Percentiles rank a stretch among this genome's conserved stretches.
phyloP scores from a whole-genome alignment of 768 basidiomycete genomes.

The Fomitopsis serialis region DNA sequence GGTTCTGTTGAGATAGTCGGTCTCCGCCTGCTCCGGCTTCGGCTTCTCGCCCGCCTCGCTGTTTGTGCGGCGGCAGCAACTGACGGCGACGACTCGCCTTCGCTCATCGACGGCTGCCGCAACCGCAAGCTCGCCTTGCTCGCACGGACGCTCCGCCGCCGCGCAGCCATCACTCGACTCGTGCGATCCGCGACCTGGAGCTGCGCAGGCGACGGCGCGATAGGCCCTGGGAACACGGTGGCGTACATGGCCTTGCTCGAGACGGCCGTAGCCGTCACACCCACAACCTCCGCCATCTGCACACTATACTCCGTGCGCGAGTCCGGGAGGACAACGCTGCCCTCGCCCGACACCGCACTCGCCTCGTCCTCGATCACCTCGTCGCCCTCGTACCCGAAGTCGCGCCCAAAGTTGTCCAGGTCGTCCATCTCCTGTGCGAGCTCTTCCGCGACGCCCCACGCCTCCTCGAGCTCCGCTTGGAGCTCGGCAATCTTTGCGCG shows the following conservation, averaged over 20 bases:
- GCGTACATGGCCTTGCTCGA: constrained; percentile 30
- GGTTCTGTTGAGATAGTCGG: constrained; percentile 4
- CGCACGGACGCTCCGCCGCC: constrained; percentile 53
- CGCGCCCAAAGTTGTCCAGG: constrained; percentile 32
- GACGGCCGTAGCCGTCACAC: constrained; percentile 34
- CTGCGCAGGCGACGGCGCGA: background rate
- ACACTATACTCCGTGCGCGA: constrained; percentile 12
- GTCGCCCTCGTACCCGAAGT: constrained; percentile 10
- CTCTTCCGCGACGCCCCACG: constrained; percentile 73
- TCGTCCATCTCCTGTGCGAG: constrained; percentile 71
- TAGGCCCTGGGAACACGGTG: background rate
- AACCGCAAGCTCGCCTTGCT: constrained; percentile 67
- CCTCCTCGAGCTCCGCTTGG: constrained; percentile 70
- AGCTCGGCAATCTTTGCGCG: constrained; percentile 47
- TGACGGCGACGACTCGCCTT: background rate
- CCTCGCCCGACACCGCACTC: constrained; percentile 21
- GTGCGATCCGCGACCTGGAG: constrained; percentile 30
- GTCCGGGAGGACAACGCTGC: constrained; percentile 3
- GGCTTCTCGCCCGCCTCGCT: constrained; percentile 7
- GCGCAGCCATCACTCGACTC: constrained; percentile 56
- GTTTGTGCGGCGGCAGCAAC: background rate
- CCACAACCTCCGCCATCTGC: constrained; percentile 29
- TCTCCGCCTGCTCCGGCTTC: constrained; percentile 19
- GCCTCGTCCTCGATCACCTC: constrained; percentile 15
- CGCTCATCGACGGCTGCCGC: constrained; percentile 30